These are phyloP conservation scores for Thalassiosira mediterranea DNA, from an alignment of 352 stramenopile genomes.

Conservation along the genomic window DNA sequence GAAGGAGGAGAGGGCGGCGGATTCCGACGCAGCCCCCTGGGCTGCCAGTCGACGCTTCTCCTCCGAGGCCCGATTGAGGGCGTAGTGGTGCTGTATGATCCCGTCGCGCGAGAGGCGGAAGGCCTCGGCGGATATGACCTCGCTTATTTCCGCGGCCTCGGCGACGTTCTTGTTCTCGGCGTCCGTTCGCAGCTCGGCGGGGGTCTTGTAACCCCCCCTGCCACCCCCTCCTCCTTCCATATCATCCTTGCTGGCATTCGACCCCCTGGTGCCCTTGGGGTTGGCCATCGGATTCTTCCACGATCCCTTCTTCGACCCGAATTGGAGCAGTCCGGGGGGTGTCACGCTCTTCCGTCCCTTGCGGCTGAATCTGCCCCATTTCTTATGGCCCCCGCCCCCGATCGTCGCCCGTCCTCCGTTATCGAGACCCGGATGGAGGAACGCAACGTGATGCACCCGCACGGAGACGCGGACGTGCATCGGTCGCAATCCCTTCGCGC, in stretches of 20 bases:
- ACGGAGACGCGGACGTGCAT: conserved; percentile 59
- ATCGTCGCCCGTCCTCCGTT: conserved; percentile 22
- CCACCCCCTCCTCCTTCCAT: background rate
- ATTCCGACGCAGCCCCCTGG: background rate
- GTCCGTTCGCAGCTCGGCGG: background rate
- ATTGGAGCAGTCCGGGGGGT: conserved; percentile 38
- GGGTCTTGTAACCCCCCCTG: background rate
- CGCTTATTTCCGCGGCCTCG: conserved; percentile 37
- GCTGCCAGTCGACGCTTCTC: background rate
- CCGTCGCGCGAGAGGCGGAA: conserved; percentile 57
- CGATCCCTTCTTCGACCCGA: conserved; percentile 32
- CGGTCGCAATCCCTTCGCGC: conserved; percentile 25
- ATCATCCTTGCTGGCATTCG: background rate
- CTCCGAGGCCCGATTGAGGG: conserved; percentile 17
- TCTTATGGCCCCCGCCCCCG: background rate
- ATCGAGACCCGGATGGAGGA: conserved; percentile 53
- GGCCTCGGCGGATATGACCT: conserved; percentile 50
- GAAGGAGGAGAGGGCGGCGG: background rate
- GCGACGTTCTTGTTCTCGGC: background rate
- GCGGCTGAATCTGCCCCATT: background rate
- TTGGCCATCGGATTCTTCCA: conserved; percentile 37
- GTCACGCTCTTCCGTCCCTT: background rate
- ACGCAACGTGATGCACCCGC: conserved; percentile 52
- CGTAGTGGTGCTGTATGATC: conserved; percentile 60
- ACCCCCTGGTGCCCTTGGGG: background rate